Evolutionary conservation across 371 early-diverging fungal species (phyloP).

Genomic region (Encephalitozoon romaleae): DNA sequence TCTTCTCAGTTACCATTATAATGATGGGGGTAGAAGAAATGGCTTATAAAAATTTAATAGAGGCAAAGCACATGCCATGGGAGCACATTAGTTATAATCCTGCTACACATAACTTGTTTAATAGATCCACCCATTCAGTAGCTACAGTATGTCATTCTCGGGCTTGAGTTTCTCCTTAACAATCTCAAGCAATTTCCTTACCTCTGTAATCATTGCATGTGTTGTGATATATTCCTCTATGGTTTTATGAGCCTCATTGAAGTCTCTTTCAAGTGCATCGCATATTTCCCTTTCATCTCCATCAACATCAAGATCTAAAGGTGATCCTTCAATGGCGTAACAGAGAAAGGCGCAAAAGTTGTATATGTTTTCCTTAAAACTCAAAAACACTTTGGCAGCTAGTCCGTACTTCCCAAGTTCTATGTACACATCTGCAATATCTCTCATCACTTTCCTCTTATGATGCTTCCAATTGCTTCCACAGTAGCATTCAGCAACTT

Average conservation of each 20-base stretch:
- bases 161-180: not conserved
- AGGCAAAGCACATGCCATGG: not conserved
- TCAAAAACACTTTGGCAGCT: not conserved
- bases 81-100: too few species aligned
- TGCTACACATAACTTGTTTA: too few species aligned
- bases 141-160: conserved; percentile 27
- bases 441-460: not conserved
- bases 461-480: conserved; percentile 18
- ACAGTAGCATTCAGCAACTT: conserved; percentile 19
- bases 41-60: conserved; percentile 1
- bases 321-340: not conserved
- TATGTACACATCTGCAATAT: not conserved
- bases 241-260: not conserved
- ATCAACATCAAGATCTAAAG: conserved; percentile 1
- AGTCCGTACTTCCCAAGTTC: conserved; percentile 10
- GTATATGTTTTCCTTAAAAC: conserved; percentile 1
- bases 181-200: not conserved
- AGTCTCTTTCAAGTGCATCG: not conserved
- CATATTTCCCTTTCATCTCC: conserved; percentile 8
- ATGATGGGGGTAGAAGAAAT: conserved; percentile 21
- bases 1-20: conserved; percentile 6
- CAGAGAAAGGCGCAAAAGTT: conserved; percentile 14
- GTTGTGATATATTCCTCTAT: conserved; percentile 17
- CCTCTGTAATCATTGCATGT: conserved; percentile 12
- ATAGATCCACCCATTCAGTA: too few species aligned